Conservation (phyloP, 257 asterid species). For the Solanum bulbocastanum region DNA sequence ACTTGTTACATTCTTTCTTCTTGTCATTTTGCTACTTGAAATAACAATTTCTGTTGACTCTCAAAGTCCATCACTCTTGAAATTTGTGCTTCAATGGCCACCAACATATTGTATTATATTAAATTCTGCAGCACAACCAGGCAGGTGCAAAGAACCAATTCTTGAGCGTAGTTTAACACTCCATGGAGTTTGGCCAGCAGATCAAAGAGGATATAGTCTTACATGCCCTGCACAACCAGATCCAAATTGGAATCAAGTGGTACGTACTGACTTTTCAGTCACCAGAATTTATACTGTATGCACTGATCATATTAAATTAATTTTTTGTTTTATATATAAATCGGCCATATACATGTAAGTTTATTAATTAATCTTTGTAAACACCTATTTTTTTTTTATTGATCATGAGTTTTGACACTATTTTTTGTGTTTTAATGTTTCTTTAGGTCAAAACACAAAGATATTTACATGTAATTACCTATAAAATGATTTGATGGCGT, state of each 20-base stretch:
- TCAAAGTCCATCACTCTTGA: background rate
- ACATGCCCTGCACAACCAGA: fast-evolving
- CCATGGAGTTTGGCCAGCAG: background rate
- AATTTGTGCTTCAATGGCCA: background rate
- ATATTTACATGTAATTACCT: too few relatives aligned
- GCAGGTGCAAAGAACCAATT: background rate
- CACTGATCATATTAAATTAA: background rate
- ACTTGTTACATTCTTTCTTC: background rate
- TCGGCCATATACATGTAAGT: too few relatives aligned
- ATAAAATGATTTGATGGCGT: too few relatives aligned
- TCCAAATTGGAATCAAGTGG: background rate
- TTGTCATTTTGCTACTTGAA: background rate
- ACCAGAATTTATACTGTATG: background rate
- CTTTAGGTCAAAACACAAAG: background rate
- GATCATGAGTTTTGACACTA: too few relatives aligned
- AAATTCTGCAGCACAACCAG: background rate
- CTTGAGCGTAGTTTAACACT: background rate
- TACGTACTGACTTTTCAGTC: too few relatives aligned
- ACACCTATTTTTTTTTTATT: too few relatives aligned
- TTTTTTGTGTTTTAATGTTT: too few relatives aligned
- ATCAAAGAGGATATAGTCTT: background rate
- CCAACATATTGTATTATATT: fast-evolving
- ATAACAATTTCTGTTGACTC: background rate
- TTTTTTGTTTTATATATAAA: too few relatives aligned
- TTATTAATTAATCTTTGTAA: too few relatives aligned